Base-by-base conservation (phyloP, 129 eudicot species). In the Lactuca sativa region DNA sequence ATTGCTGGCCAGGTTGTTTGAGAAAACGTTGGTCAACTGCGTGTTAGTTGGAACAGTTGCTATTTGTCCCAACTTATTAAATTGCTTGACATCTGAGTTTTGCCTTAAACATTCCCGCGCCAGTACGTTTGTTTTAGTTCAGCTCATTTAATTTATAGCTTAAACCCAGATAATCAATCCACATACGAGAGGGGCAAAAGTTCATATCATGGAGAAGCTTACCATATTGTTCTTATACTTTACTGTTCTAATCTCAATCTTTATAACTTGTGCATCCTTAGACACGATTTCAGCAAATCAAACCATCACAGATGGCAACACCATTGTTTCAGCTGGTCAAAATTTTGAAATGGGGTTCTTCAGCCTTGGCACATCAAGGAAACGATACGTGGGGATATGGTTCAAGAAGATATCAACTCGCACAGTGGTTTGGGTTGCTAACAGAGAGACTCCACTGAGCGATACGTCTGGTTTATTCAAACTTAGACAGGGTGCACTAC, bases 331-430 rank as follows among this genome's bases (percentile, higher is more conserved):
- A 47, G 15, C 86, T 5, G 34, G 56, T 13, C 79, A 59, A 36
- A 74, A 10, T 14, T 84, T 78, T 48, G 69, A 72, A 62, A 58
- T 84, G 16, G 88, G 85, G 4, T 77, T 84, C 43, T 84, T 84
- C 59, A 67, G 72, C 54, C 88, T 78, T 2, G 77, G 71, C 16
- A 9, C 54, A 2, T 64, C 82, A 5, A 37, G 25, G 5, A 72
- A 72, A 38, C 69, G 78, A 31, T 78, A 63, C 8, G 33, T 78
- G 2, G 30, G 30, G 6, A 78, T 78, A 58, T 72, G 78, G 82
- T 78, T 58, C 70, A 72, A 72, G 14, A 72, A 66, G 67, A 80
- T 74, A 14, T 49, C 74, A 9, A 2, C 33, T 49, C n/a, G 63
- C 69, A 79, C 76, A 0, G 64, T 56, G 10, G 80, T 79, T 9